Base-by-base conservation (phyloP, 495 filamentous ascomycete species). In the Pyronema domesticum region DNA sequence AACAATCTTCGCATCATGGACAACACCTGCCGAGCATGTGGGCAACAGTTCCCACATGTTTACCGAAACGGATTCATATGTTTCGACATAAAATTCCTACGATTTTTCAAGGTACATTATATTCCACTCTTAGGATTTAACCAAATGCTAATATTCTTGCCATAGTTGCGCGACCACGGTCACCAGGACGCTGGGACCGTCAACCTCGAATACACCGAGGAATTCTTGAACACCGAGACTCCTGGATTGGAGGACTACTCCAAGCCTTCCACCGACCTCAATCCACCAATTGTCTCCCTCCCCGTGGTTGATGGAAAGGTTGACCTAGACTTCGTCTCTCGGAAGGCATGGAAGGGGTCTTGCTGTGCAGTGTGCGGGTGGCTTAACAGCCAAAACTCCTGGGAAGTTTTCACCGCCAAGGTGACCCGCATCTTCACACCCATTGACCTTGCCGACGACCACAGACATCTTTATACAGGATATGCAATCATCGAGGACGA, bases 21-120 rank as follows among this genome's bases (percentile, higher is more conserved):
- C 11, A 53, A 58, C 0, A 48, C 53, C 3, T 83, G 80, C 55
- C 3, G 8, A 3, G n/a, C 0, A 7, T 83, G 80, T 55, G 42
- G 37, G 0, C 35, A 56, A 1, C 35, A 54, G 0, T 76, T 68
- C 33, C 59, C 60, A 5, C 69, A 70, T 15, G 56, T 82, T 0
- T 82, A 78, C 50, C 57, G 70, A 10, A 54, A 71, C 55, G 82
- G 80, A 0, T 93, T 83, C 83, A 76, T 80, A 54, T 94, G 86
- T 57, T 65, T 91, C 6, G 69, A 81, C 1, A 60, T 69, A 0
- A 30, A 40, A 0, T 94, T 87, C 58, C n/a, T 30, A 5, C 23
- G 1, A 7, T 0, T 10, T 46, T 0, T 88, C 82, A 68, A 63
- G 9, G 50, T 43, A 42, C 39, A 34, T 23, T 40, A 3, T 13